Evolutionary conservation across 495 filamentous ascomycete genomes (phyloP).

Genomic region (Haplographium delicatum): DNA sequence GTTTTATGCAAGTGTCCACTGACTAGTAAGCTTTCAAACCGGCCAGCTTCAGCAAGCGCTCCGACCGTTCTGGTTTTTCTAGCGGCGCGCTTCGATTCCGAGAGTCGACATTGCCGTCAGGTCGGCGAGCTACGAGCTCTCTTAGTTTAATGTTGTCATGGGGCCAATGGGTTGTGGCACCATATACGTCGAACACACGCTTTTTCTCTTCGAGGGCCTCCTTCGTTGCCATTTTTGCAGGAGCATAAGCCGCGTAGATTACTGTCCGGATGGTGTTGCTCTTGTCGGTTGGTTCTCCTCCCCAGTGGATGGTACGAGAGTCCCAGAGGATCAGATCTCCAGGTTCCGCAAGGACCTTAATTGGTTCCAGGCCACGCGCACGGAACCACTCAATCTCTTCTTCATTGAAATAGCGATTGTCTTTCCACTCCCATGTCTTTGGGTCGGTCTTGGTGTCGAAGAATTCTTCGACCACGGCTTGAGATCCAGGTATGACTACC

Average conservation of each 20-base stretch:
- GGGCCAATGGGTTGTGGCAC: constrained; percentile 38
- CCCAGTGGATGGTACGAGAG: constrained; percentile 35
- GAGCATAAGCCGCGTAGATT: constrained; percentile 38
- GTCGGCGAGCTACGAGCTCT: not conserved
- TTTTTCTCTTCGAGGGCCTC: constrained; percentile 32
- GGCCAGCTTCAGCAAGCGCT: constrained; percentile 13
- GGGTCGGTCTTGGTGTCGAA: constrained; percentile 27
- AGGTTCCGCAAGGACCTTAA: constrained; percentile 35
- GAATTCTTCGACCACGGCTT: constrained; percentile 30
- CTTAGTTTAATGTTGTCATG: constrained; percentile 28
- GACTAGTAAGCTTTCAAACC: constrained; percentile 14
- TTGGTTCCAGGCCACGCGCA: constrained; percentile 26
- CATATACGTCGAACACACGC: constrained; percentile 33
- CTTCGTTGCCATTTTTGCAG: constrained; percentile 29
- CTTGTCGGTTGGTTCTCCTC: constrained; percentile 5
- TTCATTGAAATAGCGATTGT: constrained; percentile 29
- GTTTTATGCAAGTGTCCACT: too few species aligned
- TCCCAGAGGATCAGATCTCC: constrained; percentile 44
- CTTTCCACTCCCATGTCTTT: constrained; percentile 23
- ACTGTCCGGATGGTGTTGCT: constrained; percentile 30
- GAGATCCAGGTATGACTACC: constrained; percentile 20
- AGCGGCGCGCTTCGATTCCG: constrained; percentile 2
- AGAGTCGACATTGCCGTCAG: constrained; percentile 5
- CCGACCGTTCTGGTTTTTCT: constrained; percentile 11
- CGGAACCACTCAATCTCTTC: constrained; percentile 34